Conservation (phyloP, 306 rosid species). For the Castanospermum australe region DNA sequence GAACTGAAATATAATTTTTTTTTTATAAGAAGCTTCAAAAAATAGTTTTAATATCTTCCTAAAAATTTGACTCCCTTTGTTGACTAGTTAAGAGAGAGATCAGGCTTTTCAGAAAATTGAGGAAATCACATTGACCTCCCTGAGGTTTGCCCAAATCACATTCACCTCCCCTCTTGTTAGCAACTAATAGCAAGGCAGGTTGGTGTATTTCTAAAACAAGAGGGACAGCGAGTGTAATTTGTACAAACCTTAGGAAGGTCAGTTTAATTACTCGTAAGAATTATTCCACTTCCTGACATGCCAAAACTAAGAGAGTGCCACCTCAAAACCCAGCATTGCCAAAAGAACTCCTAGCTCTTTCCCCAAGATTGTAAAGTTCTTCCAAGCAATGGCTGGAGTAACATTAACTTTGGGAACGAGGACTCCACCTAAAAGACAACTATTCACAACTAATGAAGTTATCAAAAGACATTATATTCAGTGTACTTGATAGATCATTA, state of each 20-base stretch:
- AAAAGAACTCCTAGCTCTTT: background rate
- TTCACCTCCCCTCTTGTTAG: background rate
- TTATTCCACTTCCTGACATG: background rate
- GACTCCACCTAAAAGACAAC: background rate
- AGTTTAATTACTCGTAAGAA: background rate
- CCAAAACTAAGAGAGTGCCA: background rate
- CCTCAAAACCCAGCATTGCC: background rate
- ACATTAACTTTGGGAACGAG: background rate
- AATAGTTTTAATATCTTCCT: background rate
- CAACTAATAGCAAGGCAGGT: background rate
- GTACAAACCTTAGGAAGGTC: background rate
- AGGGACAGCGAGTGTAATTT: background rate
- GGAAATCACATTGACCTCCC: background rate
- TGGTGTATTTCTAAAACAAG: background rate
- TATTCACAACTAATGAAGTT: background rate
- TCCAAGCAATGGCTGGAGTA: background rate
- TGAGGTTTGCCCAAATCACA: background rate
- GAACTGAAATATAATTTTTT: background rate
- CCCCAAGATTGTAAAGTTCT: background rate
- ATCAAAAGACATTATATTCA: background rate
- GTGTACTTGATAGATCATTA: background rate
- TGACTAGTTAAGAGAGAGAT: background rate
- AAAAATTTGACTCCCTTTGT: background rate
- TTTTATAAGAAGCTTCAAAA: background rate
- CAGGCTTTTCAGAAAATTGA: background rate